A percentile compares a stretch with the other conserved stretches of the same genome.
phyloP scores from a whole-genome alignment of 108 stramenopile genomes.

The Aurantiochytrium sp. region DNA sequence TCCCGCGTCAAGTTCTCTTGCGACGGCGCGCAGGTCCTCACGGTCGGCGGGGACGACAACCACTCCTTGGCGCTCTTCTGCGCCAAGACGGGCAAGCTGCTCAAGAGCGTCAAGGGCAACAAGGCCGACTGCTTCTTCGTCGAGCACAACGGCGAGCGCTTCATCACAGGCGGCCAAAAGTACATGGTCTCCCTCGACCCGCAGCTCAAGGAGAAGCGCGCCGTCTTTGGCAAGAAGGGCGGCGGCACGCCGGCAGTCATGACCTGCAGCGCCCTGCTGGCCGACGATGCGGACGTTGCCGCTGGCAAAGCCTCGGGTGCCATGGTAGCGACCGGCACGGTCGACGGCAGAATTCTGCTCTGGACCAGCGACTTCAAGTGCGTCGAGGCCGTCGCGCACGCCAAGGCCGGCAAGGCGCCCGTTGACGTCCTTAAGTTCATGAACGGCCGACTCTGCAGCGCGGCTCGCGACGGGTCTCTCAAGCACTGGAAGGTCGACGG shows the following conservation, averaged over 20 bases:
- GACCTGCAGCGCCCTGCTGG: background rate
- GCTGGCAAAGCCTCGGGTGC: too few relatives aligned
- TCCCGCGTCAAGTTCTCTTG: constrained; percentile 52
- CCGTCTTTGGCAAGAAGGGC: background rate
- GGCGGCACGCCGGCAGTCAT: background rate
- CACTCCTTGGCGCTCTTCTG: constrained; percentile 52
- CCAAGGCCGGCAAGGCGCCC: background rate
- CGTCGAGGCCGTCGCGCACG: background rate
- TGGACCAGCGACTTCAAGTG: background rate
- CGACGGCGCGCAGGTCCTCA: constrained; percentile 49
- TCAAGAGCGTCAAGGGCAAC: background rate
- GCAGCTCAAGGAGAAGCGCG: background rate
- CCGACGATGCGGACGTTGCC: background rate
- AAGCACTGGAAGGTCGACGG: background rate
- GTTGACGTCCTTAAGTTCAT: background rate
- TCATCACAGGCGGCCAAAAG: constrained; percentile 43
- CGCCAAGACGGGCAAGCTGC: constrained; percentile 48
- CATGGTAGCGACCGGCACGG: background rate
- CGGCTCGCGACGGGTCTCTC: background rate
- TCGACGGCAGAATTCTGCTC: background rate
- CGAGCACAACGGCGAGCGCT: background rate
- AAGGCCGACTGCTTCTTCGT: constrained; percentile 5
- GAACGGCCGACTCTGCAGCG: background rate
- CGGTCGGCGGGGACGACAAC: constrained; percentile 53
- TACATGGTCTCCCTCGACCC: constrained; percentile 28